Evolutionary conservation across 148 eudicot species (phyloP).

Genomic region (Oxyria digyna): DNA sequence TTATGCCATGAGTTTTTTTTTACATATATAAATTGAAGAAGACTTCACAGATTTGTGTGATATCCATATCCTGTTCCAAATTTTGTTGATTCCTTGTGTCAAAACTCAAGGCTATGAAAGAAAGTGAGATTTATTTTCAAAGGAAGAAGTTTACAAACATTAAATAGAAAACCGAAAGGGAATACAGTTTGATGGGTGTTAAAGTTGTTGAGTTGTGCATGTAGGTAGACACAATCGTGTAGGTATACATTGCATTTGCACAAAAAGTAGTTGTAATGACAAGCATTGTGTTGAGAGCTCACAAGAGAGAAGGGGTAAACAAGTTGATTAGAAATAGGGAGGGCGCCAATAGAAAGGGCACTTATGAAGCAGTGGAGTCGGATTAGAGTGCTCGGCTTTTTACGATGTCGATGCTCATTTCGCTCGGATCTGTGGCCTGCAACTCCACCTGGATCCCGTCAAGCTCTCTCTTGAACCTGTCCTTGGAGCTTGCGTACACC

Average conservation of each 20-base stretch:
- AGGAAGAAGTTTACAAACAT: not conserved
- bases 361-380: not conserved
- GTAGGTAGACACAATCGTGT: constrained; percentile 5
- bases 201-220: not conserved
- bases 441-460: constrained; percentile 10
- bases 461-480: constrained; percentile 10
- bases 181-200: not conserved
- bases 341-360: constrained; percentile 3
- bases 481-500: constrained; percentile 9
- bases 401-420: constrained; percentile 8
- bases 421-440: constrained; percentile 7
- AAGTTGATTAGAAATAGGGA: not conserved
- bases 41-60: not conserved
- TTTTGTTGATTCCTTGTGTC: not conserved
- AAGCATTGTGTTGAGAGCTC: not conserved
- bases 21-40: not conserved
- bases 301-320: too few species aligned
- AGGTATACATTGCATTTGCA: constrained; percentile 3
- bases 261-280: not conserved
- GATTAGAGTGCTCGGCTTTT: constrained; percentile 6
- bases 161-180: not conserved
- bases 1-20: not conserved
- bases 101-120: not conserved
- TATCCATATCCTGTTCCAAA: not conserved
- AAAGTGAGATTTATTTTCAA: not conserved